Conservation (phyloP, 1,284 basidiomycete species). For the Mycosarcoma mackinlayi region DNA sequence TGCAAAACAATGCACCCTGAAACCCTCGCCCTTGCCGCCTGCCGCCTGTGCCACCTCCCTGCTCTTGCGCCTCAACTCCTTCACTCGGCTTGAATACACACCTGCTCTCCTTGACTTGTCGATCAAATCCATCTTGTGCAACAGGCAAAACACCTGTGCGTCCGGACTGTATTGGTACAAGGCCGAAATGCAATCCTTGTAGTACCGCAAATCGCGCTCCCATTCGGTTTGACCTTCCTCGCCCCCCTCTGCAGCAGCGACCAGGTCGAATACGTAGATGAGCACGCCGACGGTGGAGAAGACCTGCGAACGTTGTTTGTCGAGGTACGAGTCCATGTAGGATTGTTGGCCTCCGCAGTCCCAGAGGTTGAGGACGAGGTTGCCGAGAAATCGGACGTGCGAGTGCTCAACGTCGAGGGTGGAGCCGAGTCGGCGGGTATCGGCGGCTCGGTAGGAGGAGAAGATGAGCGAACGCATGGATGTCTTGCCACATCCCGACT, state of each 20-base stretch:
- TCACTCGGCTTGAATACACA: constrained; percentile 73
- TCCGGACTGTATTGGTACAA: constrained; percentile 70
- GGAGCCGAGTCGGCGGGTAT: constrained; percentile 89
- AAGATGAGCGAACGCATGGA: constrained; percentile 99
- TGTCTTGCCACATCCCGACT: constrained; percentile 76
- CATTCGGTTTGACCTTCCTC: constrained; percentile 70
- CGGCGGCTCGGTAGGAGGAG: constrained; percentile 90
- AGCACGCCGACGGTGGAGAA: constrained; percentile 95
- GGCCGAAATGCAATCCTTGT: constrained; percentile 61
- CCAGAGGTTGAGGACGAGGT: constrained; percentile 93
- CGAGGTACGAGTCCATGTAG: constrained; percentile 96
- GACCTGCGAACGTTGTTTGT: constrained; percentile 87
- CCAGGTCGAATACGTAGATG: constrained; percentile 96
- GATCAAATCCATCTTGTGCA: constrained; percentile 93
- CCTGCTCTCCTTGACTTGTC: constrained; percentile 73
- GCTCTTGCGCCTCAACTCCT: constrained; percentile 59
- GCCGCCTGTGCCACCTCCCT: constrained; percentile 47
- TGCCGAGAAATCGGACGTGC: constrained; percentile 94
- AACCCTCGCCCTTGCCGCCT: constrained; percentile 64
- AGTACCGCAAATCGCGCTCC: constrained; percentile 69
- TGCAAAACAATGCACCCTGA: constrained; percentile 74
- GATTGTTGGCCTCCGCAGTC: constrained; percentile 98
- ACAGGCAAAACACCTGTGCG: constrained; percentile 86
- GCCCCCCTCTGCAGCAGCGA: constrained; percentile 56
- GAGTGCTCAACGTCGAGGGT: constrained; percentile 98